phyloP scores from a whole-genome alignment of 1,284 basidiomycete species.

The Malassezia sp. region DNA sequence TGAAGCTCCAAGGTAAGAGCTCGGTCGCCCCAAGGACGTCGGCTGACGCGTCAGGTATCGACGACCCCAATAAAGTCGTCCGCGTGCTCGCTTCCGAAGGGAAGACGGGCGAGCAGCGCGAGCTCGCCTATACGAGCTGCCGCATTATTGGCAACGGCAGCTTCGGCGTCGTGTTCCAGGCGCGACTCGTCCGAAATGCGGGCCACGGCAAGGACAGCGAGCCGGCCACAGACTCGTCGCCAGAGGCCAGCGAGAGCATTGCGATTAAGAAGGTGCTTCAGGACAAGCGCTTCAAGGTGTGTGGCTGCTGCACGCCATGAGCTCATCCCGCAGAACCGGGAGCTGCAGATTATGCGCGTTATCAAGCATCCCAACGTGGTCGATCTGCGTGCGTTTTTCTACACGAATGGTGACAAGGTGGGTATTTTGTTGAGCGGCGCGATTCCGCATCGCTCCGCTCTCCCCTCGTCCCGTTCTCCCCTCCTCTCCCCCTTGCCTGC shows the following conservation, averaged over 20 bases:
- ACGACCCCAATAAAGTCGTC: conserved; percentile 88
- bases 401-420: conserved; percentile 98
- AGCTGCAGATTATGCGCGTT: conserved; percentile 98
- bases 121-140: conserved; percentile 90
- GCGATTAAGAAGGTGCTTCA: conserved; percentile 99
- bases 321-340: conserved; percentile 78
- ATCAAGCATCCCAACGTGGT: conserved; percentile 96
- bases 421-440: conserved; percentile 1
- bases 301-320: conserved; percentile 32
- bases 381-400: conserved; percentile 95
- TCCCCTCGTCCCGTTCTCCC: too few species aligned
- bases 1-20: conserved; percentile 10
- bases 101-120: conserved; percentile 74
- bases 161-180: conserved; percentile 91
- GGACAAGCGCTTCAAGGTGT: conserved; percentile 98
- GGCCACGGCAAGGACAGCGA: conserved; percentile 7
- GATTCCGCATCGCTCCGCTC: not conserved
- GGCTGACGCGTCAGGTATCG: conserved; percentile 45
- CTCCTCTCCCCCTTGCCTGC: too few species aligned
- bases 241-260: conserved; percentile 59
- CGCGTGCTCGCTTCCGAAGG: conserved; percentile 90
- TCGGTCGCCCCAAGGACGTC: not conserved
- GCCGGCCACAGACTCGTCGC: conserved; percentile 8
- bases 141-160: conserved; percentile 98
- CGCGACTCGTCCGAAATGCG: conserved; percentile 49